phyloP scores from a whole-genome alignment of 495 filamentous ascomycete species.

The Delitschia confertaspora region DNA sequence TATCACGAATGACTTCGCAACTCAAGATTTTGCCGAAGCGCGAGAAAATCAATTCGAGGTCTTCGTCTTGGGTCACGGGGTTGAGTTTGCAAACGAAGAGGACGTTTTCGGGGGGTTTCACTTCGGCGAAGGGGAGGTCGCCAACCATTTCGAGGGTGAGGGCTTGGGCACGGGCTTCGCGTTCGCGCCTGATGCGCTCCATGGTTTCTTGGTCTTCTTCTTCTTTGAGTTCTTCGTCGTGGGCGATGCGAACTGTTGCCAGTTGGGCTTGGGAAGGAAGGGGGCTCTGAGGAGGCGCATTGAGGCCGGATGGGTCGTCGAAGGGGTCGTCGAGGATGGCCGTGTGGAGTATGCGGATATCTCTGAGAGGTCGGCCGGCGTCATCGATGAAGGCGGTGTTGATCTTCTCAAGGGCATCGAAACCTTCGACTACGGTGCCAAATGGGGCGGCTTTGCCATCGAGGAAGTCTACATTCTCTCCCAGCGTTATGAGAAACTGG shows the following conservation, averaged over 20 bases:
- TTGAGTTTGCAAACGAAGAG: slow-evolving; percentile 98
- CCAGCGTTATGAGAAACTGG: slow-evolving; percentile 85
- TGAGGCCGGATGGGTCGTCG: slow-evolving; percentile 63
- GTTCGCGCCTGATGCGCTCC: slow-evolving; percentile 73
- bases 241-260: slow-evolving; percentile 83
- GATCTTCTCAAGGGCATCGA: slow-evolving; percentile 86
- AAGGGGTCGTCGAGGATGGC: slow-evolving; percentile 84
- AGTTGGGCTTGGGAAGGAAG: slow-evolving; percentile 73
- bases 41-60: slow-evolving; percentile 89
- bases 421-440: slow-evolving; percentile 88
- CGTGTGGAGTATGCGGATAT: slow-evolving; percentile 89
- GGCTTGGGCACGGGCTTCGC: slow-evolving; percentile 89
- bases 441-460: slow-evolving; percentile 91
- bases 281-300: slow-evolving; percentile 72
- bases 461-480: slow-evolving; percentile 76
- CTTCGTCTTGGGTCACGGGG: slow-evolving; percentile 90
- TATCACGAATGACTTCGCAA: slow-evolving; percentile 94
- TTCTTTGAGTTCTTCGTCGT: slow-evolving; percentile 73
- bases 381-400: slow-evolving; percentile 82
- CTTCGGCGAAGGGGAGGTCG: slow-evolving; percentile 93
- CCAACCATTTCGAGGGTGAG: slow-evolving; percentile 96
- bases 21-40: slow-evolving; percentile 93
- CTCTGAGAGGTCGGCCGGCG: slow-evolving; percentile 71
- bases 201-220: slow-evolving; percentile 68
- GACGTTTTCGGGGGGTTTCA: slow-evolving; percentile 95